Evolutionary conservation across 805 yeast species (phyloP), one percentile per base, ranked within the genome.

Genomic region (Wickerhamia fluorescens): DNA sequence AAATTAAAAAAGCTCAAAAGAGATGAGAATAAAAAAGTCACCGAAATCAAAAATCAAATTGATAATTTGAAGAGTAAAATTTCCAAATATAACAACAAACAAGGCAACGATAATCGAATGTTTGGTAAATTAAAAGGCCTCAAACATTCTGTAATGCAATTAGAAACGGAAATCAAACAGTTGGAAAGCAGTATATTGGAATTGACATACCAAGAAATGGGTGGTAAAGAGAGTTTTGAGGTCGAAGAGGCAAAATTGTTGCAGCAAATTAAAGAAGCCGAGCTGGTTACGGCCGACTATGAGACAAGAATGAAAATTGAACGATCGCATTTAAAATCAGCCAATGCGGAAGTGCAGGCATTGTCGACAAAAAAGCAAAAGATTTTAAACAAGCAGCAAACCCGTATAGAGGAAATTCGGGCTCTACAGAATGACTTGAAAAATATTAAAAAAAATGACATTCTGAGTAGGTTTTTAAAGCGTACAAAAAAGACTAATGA

Each of bases 81-180:
- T n/a, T 44, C 51, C 4, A 60, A 56, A 35, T 49, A 49, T 26
- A 45, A 45, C 9, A 40, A 35, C 23, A 46, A 42, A 20, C 43
- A 45, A 15, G 33, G 25, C 10, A 50, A 42, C 31, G 66, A 63
- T 23, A 49, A 43, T 15, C 41, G 63, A 27, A 37, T 47, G 1
- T 45, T 53, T 33, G 61, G 66, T 4, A 62, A 61, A 31, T 39
- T 63, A 20, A 58, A 56, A 35, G 64, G 67, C 5, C 49, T 63
- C 25, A 52, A 61, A 34, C 65, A 61, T 31, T 47, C 61, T 0
- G 63, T 60, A 4, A 41, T 44, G 10, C 68, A 63, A 39, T 42
- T 60, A 26, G 66, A 62, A 34, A 31, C 34, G 16, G 70, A 63
- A 21, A 53, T 61, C 12, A 37, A 37, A 10, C 44, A 38, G 6